Evolutionary conservation across 345 rosid species (phyloP).

Genomic region (Brassica cretica): DNA sequence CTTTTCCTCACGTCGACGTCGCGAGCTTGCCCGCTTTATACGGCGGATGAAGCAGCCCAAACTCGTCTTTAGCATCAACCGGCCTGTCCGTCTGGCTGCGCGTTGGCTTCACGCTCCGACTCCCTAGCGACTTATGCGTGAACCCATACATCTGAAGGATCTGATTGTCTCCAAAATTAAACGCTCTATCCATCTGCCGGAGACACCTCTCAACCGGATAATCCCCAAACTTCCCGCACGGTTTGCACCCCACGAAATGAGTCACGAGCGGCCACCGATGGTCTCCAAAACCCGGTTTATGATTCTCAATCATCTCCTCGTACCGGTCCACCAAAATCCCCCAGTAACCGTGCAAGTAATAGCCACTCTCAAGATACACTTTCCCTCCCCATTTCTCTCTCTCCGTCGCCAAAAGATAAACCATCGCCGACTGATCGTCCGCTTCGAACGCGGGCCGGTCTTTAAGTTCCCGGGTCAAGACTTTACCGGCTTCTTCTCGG

Average conservation of each 20-base stretch:
- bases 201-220: constrained; percentile 68
- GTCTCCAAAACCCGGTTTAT: constrained; percentile 68
- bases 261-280: constrained; percentile 79
- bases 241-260: constrained; percentile 83
- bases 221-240: constrained; percentile 71
- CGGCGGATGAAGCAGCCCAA: constrained; percentile 45
- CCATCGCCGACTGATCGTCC: constrained; percentile 73
- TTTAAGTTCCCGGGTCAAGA: constrained; percentile 59
- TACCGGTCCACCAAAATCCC: constrained; percentile 68
- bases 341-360: constrained; percentile 76
- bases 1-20: background rate
- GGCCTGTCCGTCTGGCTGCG: constrained; percentile 48
- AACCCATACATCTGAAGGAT: constrained; percentile 69
- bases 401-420: constrained; percentile 60
- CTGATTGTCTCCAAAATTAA: constrained; percentile 72
- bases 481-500: constrained; percentile 63
- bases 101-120: constrained; percentile 51
- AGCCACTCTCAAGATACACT: constrained; percentile 68
- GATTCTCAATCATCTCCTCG: constrained; percentile 71
- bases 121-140: constrained; percentile 48
- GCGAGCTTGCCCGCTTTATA: constrained; percentile 41
- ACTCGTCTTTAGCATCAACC: constrained; percentile 44
- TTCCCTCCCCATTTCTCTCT: constrained; percentile 65
- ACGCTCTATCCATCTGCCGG: constrained; percentile 76
- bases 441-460: constrained; percentile 67